Percentiles rank a stretch among this genome's conserved stretches.
phyloP scores from a whole-genome alignment of 768 basidiomycete genomes.

The Pleurotus tuoliensis region DNA sequence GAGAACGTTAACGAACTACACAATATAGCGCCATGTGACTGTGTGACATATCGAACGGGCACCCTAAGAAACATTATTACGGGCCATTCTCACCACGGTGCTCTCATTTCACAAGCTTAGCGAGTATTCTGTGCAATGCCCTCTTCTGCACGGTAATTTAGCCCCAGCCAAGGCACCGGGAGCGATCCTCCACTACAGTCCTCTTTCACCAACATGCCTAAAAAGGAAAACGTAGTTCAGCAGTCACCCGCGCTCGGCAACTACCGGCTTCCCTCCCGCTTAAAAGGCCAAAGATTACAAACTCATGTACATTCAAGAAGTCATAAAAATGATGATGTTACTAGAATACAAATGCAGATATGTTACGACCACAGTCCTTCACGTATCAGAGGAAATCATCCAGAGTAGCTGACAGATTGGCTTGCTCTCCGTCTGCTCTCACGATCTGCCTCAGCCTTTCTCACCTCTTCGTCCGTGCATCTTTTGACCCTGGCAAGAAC shows the following conservation, averaged over 20 bases:
- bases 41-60: slow-evolving; percentile 1
- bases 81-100: no score
- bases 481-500: slow-evolving; percentile 63
- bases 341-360: background rate
- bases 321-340: background rate
- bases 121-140: no score
- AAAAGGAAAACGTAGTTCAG: slow-evolving; percentile 7
- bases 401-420: background rate
- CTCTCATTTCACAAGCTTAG: no score
- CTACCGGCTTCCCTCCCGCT: background rate
- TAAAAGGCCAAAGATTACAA: background rate
- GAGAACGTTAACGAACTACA: background rate
- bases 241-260: background rate
- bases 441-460: slow-evolving; percentile 20
- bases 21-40: background rate
- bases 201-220: background rate
- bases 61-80: no score
- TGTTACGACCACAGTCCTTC: background rate
- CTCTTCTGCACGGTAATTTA: no score
- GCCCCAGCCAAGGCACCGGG: no score
- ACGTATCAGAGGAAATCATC: background rate
- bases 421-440: background rate
- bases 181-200: background rate
- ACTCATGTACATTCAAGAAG: background rate
- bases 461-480: slow-evolving; percentile 30